A percentile compares a stretch with the other conserved stretches of the same genome.
These are phyloP conservation scores for Ceratobasidium sp. DNA, from an alignment of 1,284 basidiomycete genomes.

Conservation along the genomic window DNA sequence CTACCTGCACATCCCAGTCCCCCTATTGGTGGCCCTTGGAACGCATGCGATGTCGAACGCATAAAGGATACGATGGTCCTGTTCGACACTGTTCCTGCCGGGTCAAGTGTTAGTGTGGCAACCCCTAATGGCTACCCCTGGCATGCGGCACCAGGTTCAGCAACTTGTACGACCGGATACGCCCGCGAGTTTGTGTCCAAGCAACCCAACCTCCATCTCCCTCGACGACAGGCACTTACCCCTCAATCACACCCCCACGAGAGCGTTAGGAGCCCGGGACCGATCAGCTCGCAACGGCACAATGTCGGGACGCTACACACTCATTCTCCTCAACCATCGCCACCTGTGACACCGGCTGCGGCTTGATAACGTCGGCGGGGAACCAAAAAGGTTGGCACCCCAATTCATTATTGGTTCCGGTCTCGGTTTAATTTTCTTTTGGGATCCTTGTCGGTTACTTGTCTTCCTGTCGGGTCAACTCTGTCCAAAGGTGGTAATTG, in stretches of 20 bases:
- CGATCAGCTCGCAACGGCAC: constrained; percentile 22
- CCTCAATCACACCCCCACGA: neutral
- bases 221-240: neutral
- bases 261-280: neutral
- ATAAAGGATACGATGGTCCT: constrained; percentile 24
- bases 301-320: constrained; percentile 27
- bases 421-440: neutral
- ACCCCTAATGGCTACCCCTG: constrained; percentile 23
- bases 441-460: neutral
- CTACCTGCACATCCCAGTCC: constrained; percentile 24
- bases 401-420: neutral
- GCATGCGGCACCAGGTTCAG: neutral
- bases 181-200: constrained; percentile 12
- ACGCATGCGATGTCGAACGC: neutral
- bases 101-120: constrained; percentile 27
- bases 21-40: constrained; percentile 30
- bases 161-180: neutral
- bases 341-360: constrained; percentile 28
- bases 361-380: constrained; percentile 1
- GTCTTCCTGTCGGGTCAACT: neutral
- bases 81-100: constrained; percentile 30
- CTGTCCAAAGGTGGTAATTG: constrained; percentile 14
- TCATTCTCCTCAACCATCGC: constrained; percentile 33
- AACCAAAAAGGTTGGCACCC: neutral
- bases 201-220: neutral